These are phyloP conservation scores for Hyphochytrium catenoides DNA, from an alignment of 352 stramenopile species.

Conservation along the genomic window DNA sequence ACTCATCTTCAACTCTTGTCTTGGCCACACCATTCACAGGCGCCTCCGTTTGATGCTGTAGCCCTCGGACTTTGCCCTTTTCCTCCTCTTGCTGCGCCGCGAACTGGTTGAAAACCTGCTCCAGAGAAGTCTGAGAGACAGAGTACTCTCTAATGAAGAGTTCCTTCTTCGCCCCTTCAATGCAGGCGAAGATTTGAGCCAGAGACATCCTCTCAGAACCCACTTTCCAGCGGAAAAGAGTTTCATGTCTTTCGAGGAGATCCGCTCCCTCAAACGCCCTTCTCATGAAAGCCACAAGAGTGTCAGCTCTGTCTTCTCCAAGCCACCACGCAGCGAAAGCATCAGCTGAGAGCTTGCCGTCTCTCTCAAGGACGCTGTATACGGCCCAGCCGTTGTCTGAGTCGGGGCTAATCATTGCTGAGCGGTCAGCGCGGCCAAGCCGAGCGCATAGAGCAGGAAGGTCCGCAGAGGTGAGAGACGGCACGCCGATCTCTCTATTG, in stretches of 20 bases:
- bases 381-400: conserved; percentile 39
- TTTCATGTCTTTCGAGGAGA: too few species aligned
- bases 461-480: conserved; percentile 10
- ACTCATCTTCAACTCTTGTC: too few species aligned
- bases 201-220: too few species aligned
- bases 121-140: conserved; percentile 47
- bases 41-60: too few species aligned
- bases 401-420: conserved; percentile 16
- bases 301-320: conserved; percentile 20
- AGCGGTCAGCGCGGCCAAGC: conserved; percentile 17
- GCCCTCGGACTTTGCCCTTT: conserved; percentile 15
- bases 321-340: conserved; percentile 36
- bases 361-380: conserved; percentile 19
- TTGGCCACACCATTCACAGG: too few species aligned
- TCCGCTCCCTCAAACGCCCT: too few species aligned
- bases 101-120: conserved; percentile 66
- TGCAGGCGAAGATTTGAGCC: conserved; percentile 17
- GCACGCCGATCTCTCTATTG: not conserved
- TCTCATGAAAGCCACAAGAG: too few species aligned
- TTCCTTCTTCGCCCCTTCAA: conserved; percentile 19
- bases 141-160: conserved; percentile 39
- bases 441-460: conserved; percentile 17
- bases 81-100: conserved; percentile 38
- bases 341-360: conserved; percentile 18
- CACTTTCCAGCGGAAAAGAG: too few species aligned